Evolutionary conservation across 768 basidiomycete genomes (phyloP).

Genomic region (Xerocomus spinulosus): DNA sequence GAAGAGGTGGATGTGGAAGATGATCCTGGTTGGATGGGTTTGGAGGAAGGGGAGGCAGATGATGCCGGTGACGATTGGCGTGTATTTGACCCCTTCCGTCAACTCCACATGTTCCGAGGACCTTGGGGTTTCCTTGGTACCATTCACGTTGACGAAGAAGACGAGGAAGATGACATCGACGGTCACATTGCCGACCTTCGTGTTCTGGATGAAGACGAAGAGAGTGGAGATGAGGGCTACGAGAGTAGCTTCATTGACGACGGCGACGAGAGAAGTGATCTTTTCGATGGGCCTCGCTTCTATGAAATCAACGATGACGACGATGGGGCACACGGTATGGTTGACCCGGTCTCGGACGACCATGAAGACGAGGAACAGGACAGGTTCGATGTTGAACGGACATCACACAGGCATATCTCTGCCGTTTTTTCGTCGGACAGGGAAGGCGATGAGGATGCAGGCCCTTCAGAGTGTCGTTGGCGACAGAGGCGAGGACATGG

Average conservation of each 20-base stretch:
- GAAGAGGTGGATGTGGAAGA: conserved; percentile 28
- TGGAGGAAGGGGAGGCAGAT: conserved; percentile 32
- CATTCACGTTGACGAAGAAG: conserved; percentile 23
- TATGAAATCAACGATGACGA: conserved; percentile 21
- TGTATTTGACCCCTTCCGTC: conserved; percentile 18
- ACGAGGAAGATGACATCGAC: conserved; percentile 15
- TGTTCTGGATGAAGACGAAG: conserved; percentile 16
- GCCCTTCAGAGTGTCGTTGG: not conserved
- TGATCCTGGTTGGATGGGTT: conserved; percentile 32
- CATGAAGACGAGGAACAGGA: conserved; percentile 5
- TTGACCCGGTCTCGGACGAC: conserved; percentile 14
- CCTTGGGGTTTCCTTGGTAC: conserved; percentile 16
- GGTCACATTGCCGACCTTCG: conserved; percentile 1
- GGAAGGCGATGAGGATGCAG: conserved; percentile 4
- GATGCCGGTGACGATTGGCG: conserved; percentile 25
- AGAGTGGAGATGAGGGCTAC: conserved; percentile 37
- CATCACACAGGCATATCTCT: not conserved
- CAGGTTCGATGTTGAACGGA: not conserved
- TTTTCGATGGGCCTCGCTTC: conserved; percentile 17
- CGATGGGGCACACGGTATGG: conserved; percentile 2
- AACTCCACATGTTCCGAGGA: conserved; percentile 14
- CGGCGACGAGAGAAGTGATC: conserved; percentile 20
- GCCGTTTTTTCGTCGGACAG: conserved; percentile 17
- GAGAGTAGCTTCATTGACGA: conserved; percentile 59
- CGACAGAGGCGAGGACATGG: not conserved